Evolutionary conservation across 2,329 filamentous ascomycete species (phyloP), one percentile per base, ranked within the genome.

Genomic region (Thelonectria blattea): DNA sequence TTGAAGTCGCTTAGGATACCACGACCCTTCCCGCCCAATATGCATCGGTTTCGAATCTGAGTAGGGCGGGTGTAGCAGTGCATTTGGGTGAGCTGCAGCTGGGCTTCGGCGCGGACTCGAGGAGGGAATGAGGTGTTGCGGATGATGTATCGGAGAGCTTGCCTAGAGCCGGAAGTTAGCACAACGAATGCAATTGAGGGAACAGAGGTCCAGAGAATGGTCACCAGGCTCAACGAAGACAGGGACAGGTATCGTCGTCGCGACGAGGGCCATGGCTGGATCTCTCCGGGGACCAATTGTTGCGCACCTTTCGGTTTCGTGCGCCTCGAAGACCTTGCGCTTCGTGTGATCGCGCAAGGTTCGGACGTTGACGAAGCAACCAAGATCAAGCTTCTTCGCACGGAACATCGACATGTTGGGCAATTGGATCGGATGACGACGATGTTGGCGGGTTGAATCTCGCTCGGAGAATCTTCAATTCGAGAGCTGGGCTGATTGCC

Each of bases 311-410:
- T 97, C 91, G 5, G 93, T 87, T 81, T 99, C 95, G 74, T 90
- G 82, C 75, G 92, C 84, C 74, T 90, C 91, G 73, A 93, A 97
- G 60, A 93, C 91, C 81, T 96, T 94, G 72, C 95, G 91, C 86
- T 98, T 99, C 56, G 93, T 93, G 81, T 98, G 92, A 78, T 99
- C 95, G 71, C 95, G 92, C 75, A 99, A 90, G 68, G 91, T 86
- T 68, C 90, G 89, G 75, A 90, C 87, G 74, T 97, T 97, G 80
- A 96, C 78, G 74, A 91, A 97, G 75, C 92, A 92, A 75, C 91
- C 89, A 68, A 98, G 81, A 71, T 98, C 93, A 69, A 97, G 88
- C 83, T 89, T 93, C 80, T 96, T 96, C 32, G 93, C 84, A 71
- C 93, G 85, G 79, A 97, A 97, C 81, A 93, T 91, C 49, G 91